Evolutionary conservation across 805 yeast genomes (phyloP).

Genomic region (Sungouiella thailandica): DNA sequence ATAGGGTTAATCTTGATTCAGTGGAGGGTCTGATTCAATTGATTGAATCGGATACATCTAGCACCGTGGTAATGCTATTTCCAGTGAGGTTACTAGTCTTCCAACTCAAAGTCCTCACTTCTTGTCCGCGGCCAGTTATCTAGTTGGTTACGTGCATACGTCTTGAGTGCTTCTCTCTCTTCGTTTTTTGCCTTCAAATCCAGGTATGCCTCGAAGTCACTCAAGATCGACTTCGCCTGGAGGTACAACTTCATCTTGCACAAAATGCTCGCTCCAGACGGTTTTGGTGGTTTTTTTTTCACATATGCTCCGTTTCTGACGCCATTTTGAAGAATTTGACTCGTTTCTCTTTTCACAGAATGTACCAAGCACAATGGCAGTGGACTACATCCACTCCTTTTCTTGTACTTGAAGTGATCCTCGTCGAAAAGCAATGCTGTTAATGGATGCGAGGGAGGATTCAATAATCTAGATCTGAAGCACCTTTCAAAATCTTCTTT

Average conservation of each 20-base stretch:
- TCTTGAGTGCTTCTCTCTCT: constrained; percentile 26
- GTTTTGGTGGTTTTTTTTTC: constrained; percentile 41
- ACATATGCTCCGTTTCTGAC: constrained; percentile 53
- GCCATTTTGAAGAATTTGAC: constrained; percentile 50
- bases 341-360: constrained; percentile 15
- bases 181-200: constrained; percentile 15
- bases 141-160: constrained; percentile 22
- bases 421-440: constrained; percentile 17
- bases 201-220: constrained; percentile 9
- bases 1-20: no score
- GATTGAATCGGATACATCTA: no score
- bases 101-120: constrained; percentile 37
- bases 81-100: no score
- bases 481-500: constrained; percentile 36
- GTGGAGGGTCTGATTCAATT: no score
- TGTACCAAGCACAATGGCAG: constrained; percentile 28
- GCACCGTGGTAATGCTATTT: no score
- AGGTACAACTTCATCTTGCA: constrained; percentile 24
- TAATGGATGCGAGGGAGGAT: constrained; percentile 12
- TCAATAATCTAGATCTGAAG: constrained; percentile 23
- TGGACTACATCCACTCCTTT: constrained; percentile 18
- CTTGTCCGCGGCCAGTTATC: constrained; percentile 46
- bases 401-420: constrained; percentile 23
- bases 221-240: constrained; percentile 6
- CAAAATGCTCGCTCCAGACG: constrained; percentile 38